Base-by-base conservation (phyloP, 1,139 yeast species). In the Yamadazyma dendronema region DNA sequence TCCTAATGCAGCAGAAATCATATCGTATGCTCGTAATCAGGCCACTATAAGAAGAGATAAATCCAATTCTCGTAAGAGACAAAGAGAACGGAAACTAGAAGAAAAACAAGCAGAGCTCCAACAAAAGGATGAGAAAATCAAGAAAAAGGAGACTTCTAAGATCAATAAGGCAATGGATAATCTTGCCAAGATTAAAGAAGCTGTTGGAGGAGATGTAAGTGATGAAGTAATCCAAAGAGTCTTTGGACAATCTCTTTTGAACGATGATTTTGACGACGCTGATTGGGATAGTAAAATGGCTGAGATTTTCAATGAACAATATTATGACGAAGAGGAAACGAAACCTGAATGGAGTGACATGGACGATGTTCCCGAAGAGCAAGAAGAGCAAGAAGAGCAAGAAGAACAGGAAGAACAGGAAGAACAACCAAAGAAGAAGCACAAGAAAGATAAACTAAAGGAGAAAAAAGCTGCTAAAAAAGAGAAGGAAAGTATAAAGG, bases 21-120 rank as follows among this genome's bases (percentile, higher is more conserved):
- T 89, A 23, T 83, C 96, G n/a, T 94, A 92, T 66, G 97, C 98
- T 4, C 88, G 99, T 74, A 85, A 76, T 46, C 96, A 89, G 58
- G 95, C 95, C 19, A 88, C 97, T 0, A 72, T 89, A 53, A 81
- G 98, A 65, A 77, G 98, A 57, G 79, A 83, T 16, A 81, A 80
- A 35, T 75, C 84, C 41, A 80, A 81, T 48, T 62, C 85, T 15
- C 78, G 98, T 53, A 88, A 88, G 65, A 78, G 84, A 59, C 83
- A 82, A 61, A 80, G 98, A 66, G 92, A 88, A 36, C 75, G 71
- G 55, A 79, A 81, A 57, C 75, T 68, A 40, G 84, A 78, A 33
- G 73, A 67, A 34, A 77, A 72, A 43, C 65, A 61, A 28, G 65
- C 72, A 47, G 81, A 74, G 43, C 74, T 77, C 42, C 61, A 70